phyloP scores from a whole-genome alignment of 116 monocot genomes.

The Thalassia testudinum region DNA sequence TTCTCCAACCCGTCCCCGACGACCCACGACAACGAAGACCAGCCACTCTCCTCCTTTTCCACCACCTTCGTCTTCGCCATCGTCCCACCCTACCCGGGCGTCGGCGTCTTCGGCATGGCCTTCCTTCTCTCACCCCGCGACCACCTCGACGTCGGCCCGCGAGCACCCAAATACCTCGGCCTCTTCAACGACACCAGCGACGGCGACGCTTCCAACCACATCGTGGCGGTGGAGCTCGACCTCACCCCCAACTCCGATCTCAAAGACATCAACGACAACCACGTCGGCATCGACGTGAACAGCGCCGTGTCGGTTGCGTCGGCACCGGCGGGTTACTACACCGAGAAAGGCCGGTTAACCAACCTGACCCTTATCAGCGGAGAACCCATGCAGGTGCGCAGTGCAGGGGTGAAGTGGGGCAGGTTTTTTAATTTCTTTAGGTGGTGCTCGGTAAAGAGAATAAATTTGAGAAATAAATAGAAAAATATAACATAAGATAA shows the following conservation, averaged over 20 bases:
- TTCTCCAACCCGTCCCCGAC: conserved; percentile 8
- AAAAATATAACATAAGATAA: no score
- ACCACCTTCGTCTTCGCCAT: conserved; percentile 57
- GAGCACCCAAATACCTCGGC: conserved; percentile 16
- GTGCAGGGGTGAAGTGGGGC: no score
- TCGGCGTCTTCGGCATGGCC: conserved; percentile 29
- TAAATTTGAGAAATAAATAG: no score
- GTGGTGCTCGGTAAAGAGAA: no score
- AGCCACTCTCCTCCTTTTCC: conserved; percentile 27
- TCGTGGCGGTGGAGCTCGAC: conserved; percentile 13
- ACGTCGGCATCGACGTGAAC: conserved; percentile 25
- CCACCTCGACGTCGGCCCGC: conserved; percentile 11
- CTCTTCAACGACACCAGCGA: conserved; percentile 25
- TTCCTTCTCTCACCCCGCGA: conserved; percentile 26
- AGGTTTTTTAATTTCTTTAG: no score
- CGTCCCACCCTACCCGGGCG: conserved; percentile 8
- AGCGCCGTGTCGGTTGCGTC: not conserved
- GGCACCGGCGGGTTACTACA: conserved; percentile 6
- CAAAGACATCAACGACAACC: conserved; percentile 8
- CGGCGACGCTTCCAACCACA: conserved; percentile 11
- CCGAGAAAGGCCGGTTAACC: not conserved
- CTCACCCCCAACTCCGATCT: conserved; percentile 5
- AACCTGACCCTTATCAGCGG: conserved; percentile 34
- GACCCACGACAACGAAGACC: no score
- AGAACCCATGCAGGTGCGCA: conserved; percentile 14